phyloP scores from a whole-genome alignment of 768 basidiomycete species.

The Serendipita indica region DNA sequence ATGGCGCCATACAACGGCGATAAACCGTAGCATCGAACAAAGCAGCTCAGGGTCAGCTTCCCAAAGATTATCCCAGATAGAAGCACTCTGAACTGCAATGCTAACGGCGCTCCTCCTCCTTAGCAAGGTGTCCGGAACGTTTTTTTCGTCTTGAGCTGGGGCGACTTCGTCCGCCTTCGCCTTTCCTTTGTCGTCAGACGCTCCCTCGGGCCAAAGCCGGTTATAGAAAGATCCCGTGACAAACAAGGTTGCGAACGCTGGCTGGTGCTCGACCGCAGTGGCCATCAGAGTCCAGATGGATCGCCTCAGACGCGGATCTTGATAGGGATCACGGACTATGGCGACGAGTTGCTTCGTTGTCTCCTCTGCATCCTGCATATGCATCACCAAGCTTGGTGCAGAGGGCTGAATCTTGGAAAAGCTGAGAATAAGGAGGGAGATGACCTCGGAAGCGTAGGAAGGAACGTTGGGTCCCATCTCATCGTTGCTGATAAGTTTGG shows the following conservation, averaged over 20 bases:
- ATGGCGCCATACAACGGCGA: conserved; percentile 68
- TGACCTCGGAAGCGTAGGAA: conserved; percentile 46
- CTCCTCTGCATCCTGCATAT: conserved; percentile 62
- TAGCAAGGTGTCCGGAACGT: conserved; percentile 14
- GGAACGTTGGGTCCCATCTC: conserved; percentile 46
- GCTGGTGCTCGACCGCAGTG: conserved; percentile 70
- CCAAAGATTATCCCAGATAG: conserved; percentile 62
- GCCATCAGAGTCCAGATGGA: conserved; percentile 76
- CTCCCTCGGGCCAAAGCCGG: conserved; percentile 26
- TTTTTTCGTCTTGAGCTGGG: conserved; percentile 17
- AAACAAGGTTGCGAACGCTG: conserved; percentile 67
- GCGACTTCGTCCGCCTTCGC: conserved; percentile 16
- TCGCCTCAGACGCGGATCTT: conserved; percentile 54
- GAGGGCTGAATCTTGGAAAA: conserved; percentile 45
- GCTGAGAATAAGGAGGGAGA: conserved; percentile 53
- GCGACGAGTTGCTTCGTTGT: conserved; percentile 51
- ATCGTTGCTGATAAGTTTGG: conserved; percentile 50
- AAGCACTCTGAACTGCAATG: conserved; percentile 50
- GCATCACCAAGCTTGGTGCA: conserved; percentile 58
- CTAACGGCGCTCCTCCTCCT: conserved; percentile 43
- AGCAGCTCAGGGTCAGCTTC: conserved; percentile 62
- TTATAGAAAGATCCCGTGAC: conserved; percentile 56
- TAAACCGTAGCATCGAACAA: conserved; percentile 56
- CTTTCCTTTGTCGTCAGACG: conserved; percentile 22
- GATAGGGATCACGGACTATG: conserved; percentile 65